Evolutionary conservation across 306 rosid genomes (phyloP), one percentile per base, ranked within the genome.

Genomic region (Fragaria iinumae): DNA sequence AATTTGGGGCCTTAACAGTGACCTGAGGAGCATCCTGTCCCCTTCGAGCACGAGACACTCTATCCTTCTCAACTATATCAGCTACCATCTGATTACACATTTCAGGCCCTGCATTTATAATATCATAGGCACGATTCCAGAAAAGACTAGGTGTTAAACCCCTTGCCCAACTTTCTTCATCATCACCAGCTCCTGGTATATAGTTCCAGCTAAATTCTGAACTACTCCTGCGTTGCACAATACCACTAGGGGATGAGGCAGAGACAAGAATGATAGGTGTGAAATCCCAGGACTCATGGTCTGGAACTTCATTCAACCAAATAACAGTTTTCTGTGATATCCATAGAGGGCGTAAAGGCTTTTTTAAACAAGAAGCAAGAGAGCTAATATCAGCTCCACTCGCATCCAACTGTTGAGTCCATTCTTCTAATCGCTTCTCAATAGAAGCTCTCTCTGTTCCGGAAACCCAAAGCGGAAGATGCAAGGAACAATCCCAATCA

Each of bases 161-260:
- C 82, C 91, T 86, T 5, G 98, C 92, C 96, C 97, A 94, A 74
- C 93, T 91, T 88, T 94, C 98, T 86, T 94, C 98, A 43, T 94
- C 97, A 25, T 94, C 97, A 74, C 97, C 97, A 0, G 98, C 97
- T 60, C 98, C 97, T 0, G 97, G 82, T 67, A 92, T 92, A 74
- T 94, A 94, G 79, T 87, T 94, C 98, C 98, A 94, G 82, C 98
- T 94, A 82, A 88, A 90, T 82, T 90, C 92, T 4, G 96, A 88
- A 75, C 87, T 84, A 60, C 91, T 89, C 75, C 86, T 84, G 8
- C 80, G 86, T 71, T 88, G 96, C 77, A 83, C 77, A 20, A 76
- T 47, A 2, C 86, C 91, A 1, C 76, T 56, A 0, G 95, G 67
- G 20, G 86, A 80, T 44, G 98, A 94, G 5, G 98, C 93, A 2